Evolutionary conservation across 2,329 filamentous ascomycete species (phyloP), one percentile per base, ranked within the genome.

Genomic region (Apiospora saccharicola): DNA sequence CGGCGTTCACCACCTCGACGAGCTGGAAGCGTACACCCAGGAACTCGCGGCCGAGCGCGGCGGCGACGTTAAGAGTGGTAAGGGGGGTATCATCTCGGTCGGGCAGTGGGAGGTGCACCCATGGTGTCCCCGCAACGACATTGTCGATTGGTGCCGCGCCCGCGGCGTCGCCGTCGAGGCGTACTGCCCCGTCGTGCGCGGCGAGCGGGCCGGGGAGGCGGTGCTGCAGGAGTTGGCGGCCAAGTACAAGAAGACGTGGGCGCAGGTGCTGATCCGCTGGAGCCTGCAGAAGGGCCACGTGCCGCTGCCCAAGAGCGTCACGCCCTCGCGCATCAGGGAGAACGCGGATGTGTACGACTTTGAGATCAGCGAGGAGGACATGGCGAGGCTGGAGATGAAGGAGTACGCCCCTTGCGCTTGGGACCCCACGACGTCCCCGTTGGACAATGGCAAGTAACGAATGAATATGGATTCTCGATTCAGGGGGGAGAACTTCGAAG

Each of bases 81-180:
- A 90, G 75, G 91, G 90, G 64, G 94, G 94, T 34, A 85, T 94
- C 53, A 88, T 98, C 78, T 93, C 91, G 73, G 93, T 98, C 49
- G 95, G 94, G 53, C 95, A 98, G 83, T 94, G 93, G 82, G 95
- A 98, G 83, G 84, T 98, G 14, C 95, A 98, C 82, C 95, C 95
- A 0, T 98, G 94, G 95, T 90, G 95, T 57, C 87, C 91, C 12
- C 87, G 95, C n/a, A 84, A 87, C 30, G 94, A 98, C 78, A 94
- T 98, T 73, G 90, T 91, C 12, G 85, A 89, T 67, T 98, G 95
- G 94, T 93, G 93, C 77, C 81, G 86, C 74, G 86, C 91, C 81
- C 86, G 90, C 24, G 86, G 86, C 73, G 84, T 93, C 26, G 87
- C 90, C 44, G 80, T 93, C 19, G 87, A 94, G 82, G 90, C 90